Conservation (phyloP, 2,329 filamentous ascomycete species). For the Nemania abortiva region DNA sequence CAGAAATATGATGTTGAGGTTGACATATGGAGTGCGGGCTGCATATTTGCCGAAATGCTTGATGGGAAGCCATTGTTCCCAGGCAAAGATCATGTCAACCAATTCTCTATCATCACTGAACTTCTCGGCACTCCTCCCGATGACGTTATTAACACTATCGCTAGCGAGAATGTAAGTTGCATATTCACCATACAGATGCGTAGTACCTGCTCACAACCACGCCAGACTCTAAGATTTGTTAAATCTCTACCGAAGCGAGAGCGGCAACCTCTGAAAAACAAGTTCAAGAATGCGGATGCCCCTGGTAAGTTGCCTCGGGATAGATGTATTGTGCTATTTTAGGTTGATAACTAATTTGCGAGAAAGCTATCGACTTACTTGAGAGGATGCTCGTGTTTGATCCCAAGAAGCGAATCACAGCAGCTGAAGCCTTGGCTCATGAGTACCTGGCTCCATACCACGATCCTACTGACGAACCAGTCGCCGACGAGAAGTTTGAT, state of each 20-base stretch:
- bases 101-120: conserved; percentile 99
- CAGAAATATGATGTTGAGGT: conserved; percentile 99
- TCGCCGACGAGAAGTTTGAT: conserved; percentile 97
- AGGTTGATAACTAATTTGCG: conserved; percentile 17
- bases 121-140: conserved; percentile 95
- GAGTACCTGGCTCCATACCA: conserved; percentile 97
- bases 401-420: conserved; percentile 93
- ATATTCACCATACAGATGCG: not conserved
- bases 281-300: conserved; percentile 95
- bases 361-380: conserved; percentile 83
- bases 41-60: conserved; percentile 99
- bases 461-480: conserved; percentile 95
- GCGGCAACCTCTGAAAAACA: conserved; percentile 84
- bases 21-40: conserved; percentile 98
- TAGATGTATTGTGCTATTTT: not conserved
- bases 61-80: conserved; percentile 98
- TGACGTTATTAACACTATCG: conserved; percentile 98
- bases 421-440: conserved; percentile 86
- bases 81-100: conserved; percentile 99
- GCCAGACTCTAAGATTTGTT: conserved; percentile 91
- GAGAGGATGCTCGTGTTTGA: conserved; percentile 99
- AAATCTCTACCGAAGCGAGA: conserved; percentile 97
- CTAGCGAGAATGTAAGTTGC: conserved; percentile 88
- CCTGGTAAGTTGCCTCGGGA: conserved; percentile 65
- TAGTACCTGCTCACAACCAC: conserved; percentile 36